Conservation (phyloP, 2,329 filamentous ascomycete species). For the Bisporella sp. region DNA sequence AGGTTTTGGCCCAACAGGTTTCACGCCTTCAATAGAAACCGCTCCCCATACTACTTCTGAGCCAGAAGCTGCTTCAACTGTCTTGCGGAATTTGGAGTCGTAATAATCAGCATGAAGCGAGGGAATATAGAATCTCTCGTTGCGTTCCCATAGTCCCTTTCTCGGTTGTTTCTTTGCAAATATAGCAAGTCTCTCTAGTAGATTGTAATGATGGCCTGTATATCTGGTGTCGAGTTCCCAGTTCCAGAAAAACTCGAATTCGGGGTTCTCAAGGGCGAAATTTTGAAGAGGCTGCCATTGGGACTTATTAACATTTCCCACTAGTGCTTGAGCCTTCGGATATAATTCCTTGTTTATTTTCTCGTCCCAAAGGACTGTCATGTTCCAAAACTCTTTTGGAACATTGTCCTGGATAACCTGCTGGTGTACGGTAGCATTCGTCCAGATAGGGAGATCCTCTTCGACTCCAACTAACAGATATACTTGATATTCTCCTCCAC, state of each 20-base stretch:
- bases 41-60: constrained; percentile 52
- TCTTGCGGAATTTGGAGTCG: constrained; percentile 57
- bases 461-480: constrained; percentile 76
- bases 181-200: constrained; percentile 56
- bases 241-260: constrained; percentile 55
- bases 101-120: constrained; percentile 56
- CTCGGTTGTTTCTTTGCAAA: constrained; percentile 64
- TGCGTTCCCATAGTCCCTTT: constrained; percentile 67
- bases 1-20: constrained; percentile 56
- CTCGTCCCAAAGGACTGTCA: constrained; percentile 72
- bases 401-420: constrained; percentile 36
- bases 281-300: constrained; percentile 60
- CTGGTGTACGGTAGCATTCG: constrained; percentile 43
- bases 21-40: constrained; percentile 49
- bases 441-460: constrained; percentile 48
- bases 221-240: constrained; percentile 81
- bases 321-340: constrained; percentile 55
- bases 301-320: constrained; percentile 19
- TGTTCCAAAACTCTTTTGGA: constrained; percentile 61
- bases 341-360: constrained; percentile 71
- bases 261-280: constrained; percentile 67
- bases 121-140: constrained; percentile 66
- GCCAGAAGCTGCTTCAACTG: constrained; percentile 41
- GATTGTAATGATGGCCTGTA: constrained; percentile 74
- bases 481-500: constrained; percentile 75